Percentiles rank a stretch among this genome's conserved stretches.
phyloP scores from a whole-genome alignment of 805 yeast species.

The Metschnikowia matae region DNA sequence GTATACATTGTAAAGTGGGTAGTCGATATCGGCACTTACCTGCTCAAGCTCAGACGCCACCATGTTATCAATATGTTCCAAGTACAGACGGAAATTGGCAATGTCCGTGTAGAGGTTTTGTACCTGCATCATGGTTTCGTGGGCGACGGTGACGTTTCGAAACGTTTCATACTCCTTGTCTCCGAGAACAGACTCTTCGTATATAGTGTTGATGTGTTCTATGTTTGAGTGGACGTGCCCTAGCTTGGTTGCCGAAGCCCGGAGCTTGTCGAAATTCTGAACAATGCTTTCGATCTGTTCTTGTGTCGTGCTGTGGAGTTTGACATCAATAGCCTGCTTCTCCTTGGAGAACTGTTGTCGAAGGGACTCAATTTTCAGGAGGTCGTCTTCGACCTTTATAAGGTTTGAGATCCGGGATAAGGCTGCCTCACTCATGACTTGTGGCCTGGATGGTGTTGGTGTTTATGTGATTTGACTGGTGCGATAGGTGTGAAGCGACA shows the following conservation, averaged over 20 bases:
- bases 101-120: conserved; percentile 62
- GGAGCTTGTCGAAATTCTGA: conserved; percentile 48
- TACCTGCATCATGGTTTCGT: conserved; percentile 70
- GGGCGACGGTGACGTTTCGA: conserved; percentile 59
- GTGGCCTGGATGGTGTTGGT: background rate
- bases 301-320: conserved; percentile 66
- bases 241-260: conserved; percentile 36
- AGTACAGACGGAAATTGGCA: conserved; percentile 47
- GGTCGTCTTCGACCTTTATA: conserved; percentile 47
- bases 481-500: background rate
- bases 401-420: conserved; percentile 37
- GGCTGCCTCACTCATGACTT: conserved; percentile 37
- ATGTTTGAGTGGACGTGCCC: conserved; percentile 37
- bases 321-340: conserved; percentile 69
- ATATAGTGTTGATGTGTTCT: conserved; percentile 45
- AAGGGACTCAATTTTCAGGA: conserved; percentile 49
- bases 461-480: background rate
- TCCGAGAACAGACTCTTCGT: conserved; percentile 53
- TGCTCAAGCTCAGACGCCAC: conserved; percentile 44
- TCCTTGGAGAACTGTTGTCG: conserved; percentile 61
- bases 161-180: conserved; percentile 68
- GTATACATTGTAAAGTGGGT: conserved; percentile 53
- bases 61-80: conserved; percentile 48
- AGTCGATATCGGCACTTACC: conserved; percentile 27
- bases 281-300: conserved; percentile 56